phyloP scores from a whole-genome alignment of 1,284 basidiomycete genomes.

The Meripilus lineatus region DNA sequence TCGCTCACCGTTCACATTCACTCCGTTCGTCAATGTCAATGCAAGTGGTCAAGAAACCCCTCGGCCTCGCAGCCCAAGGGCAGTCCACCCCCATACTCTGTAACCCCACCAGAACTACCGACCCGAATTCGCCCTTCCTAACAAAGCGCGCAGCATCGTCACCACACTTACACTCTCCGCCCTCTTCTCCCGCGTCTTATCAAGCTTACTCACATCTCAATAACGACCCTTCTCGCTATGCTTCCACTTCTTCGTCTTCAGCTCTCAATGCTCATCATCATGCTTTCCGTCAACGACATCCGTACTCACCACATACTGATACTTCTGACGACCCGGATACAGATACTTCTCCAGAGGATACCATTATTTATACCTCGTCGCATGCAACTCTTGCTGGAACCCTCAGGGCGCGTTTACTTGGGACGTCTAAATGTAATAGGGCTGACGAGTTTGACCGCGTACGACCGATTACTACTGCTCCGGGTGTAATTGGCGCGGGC shows the following conservation, averaged over 20 bases:
- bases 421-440: constrained; percentile 28
- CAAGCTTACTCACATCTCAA: constrained; percentile 7
- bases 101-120: constrained; percentile 11
- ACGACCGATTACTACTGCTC: constrained; percentile 51
- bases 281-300: not conserved
- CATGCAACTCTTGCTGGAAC: constrained; percentile 14
- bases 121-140: constrained; percentile 10
- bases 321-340: constrained; percentile 20
- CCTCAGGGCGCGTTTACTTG: constrained; percentile 31
- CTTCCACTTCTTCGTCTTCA: constrained; percentile 10
- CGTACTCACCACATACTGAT: constrained; percentile 11
- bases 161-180: constrained; percentile 14
- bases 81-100: constrained; percentile 16
- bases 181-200: not conserved
- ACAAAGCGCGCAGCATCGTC: constrained; percentile 12
- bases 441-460: constrained; percentile 18
- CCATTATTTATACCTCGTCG: constrained; percentile 24
- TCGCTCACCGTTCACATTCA: not conserved
- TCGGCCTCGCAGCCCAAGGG: constrained; percentile 8
- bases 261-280: constrained; percentile 5
- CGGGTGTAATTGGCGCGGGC: constrained; percentile 56
- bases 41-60: no score
- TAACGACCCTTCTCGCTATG: constrained; percentile 5
- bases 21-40: no score
- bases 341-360: constrained; percentile 22